Conservation (phyloP, 1,139 yeast genomes). For the Nakaseomyces glabratus region DNA sequence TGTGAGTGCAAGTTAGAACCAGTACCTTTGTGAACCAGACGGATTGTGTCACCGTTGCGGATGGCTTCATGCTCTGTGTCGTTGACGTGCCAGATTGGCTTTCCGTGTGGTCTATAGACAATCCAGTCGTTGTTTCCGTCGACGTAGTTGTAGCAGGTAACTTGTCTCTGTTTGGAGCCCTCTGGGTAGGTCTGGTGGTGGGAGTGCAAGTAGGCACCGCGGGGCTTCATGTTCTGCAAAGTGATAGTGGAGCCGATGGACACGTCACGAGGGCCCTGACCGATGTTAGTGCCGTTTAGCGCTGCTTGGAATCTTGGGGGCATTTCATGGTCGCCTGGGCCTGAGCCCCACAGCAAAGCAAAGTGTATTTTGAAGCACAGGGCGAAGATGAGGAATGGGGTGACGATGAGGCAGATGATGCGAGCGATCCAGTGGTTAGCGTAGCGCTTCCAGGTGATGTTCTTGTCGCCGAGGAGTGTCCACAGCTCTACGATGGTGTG, state of each 20-base stretch:
- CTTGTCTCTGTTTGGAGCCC: slow-evolving; percentile 94
- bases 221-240: slow-evolving; percentile 81
- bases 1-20: slow-evolving; percentile 92
- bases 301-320: slow-evolving; percentile 95
- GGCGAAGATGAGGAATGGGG: slow-evolving; percentile 56
- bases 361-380: slow-evolving; percentile 66
- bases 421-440: slow-evolving; percentile 59
- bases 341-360: slow-evolving; percentile 60
- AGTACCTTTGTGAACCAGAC: slow-evolving; percentile 72
- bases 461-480: slow-evolving; percentile 54
- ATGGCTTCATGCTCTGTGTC: slow-evolving; percentile 49
- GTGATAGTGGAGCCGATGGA: slow-evolving; percentile 66
- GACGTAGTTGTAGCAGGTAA: slow-evolving; percentile 88
- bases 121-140: slow-evolving; percentile 89
- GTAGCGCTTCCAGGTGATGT: slow-evolving; percentile 44
- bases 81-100: slow-evolving; percentile 43
- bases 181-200: slow-evolving; percentile 90
- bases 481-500: slow-evolving; percentile 68
- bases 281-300: slow-evolving; percentile 67
- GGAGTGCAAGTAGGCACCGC: slow-evolving; percentile 86
- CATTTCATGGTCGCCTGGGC: slow-evolving; percentile 97
- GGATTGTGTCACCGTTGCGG: slow-evolving; percentile 62
- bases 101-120: slow-evolving; percentile 63
- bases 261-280: slow-evolving; percentile 82
- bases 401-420: slow-evolving; percentile 46